Evolutionary conservation across 2,329 filamentous ascomycete genomes (phyloP).

Genomic region (Hirsutella thompsonii): DNA sequence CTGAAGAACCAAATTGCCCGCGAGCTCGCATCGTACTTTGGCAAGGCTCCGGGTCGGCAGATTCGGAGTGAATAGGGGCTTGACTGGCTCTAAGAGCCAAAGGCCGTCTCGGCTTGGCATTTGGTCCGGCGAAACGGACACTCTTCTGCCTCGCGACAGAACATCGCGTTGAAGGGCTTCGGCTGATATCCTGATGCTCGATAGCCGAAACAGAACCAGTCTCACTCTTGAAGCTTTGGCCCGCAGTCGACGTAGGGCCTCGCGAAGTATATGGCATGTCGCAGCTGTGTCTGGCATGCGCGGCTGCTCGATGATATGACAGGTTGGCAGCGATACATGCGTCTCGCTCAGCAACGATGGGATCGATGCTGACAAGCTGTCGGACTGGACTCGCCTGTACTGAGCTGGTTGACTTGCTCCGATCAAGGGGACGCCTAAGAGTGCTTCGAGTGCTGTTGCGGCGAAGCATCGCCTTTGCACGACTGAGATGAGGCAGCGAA

Average conservation of each 20-base stretch:
- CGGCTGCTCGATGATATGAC: conserved; percentile 42
- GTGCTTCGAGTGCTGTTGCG: conserved; percentile 31
- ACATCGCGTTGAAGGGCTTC: conserved; percentile 3
- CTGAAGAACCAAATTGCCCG: background rate
- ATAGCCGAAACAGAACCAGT: conserved; percentile 5
- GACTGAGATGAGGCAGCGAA: background rate
- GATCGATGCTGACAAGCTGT: conserved; percentile 33
- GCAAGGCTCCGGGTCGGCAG: background rate
- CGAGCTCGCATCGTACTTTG: background rate
- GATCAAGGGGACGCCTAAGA: conserved; percentile 28
- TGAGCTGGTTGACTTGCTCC: conserved; percentile 41
- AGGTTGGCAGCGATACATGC: conserved; percentile 49
- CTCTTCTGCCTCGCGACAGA: conserved; percentile 34
- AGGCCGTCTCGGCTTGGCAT: conserved; percentile 13
- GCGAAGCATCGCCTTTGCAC: conserved; percentile 28
- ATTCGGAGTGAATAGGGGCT: background rate
- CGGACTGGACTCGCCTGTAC: conserved; percentile 24
- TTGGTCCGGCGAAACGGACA: conserved; percentile 36
- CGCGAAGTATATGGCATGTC: conserved; percentile 5
- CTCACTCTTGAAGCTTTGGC: conserved; percentile 7
- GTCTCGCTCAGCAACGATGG: conserved; percentile 38
- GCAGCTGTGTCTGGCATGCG: conserved; percentile 23
- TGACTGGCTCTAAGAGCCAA: conserved; percentile 15
- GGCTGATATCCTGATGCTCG: conserved; percentile 8
- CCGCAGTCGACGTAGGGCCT: conserved; percentile 3